Conservation (phyloP, 2,329 filamentous ascomycete species). For the Bipolaris cookei region DNA sequence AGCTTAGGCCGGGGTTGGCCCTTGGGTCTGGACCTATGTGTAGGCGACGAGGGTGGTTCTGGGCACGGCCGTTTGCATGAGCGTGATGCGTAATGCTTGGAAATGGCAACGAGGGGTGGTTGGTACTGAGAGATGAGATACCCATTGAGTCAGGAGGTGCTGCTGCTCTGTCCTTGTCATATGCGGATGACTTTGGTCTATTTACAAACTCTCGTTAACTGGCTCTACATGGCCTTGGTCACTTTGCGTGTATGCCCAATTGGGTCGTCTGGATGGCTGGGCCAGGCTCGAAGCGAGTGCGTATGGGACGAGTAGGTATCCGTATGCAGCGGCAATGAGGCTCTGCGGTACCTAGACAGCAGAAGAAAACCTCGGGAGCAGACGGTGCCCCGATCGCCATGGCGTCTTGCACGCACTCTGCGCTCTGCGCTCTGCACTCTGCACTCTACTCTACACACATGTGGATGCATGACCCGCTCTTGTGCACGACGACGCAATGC, state of each 20-base stretch:
- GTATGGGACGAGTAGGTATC: too few relatives aligned
- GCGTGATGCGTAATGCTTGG: conserved; percentile 33
- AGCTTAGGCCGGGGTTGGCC: conserved; percentile 16
- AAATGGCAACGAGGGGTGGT: conserved; percentile 39
- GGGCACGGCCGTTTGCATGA: conserved; percentile 34
- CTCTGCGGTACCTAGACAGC: conserved; percentile 8
- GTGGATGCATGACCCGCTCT: conserved; percentile 6
- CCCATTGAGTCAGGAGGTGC: conserved; percentile 49
- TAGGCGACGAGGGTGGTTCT: conserved; percentile 21
- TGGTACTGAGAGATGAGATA: conserved; percentile 50
- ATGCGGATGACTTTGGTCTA: conserved; percentile 26
- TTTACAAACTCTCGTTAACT: conserved; percentile 29
- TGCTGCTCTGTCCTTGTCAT: conserved; percentile 38
- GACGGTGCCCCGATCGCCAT: too few relatives aligned
- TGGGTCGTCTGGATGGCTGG: neutral
- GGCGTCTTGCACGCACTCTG: neutral
- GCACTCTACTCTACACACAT: neutral
- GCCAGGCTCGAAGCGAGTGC: too few relatives aligned
- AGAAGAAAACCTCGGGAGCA: neutral
- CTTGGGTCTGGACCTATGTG: conserved; percentile 12
- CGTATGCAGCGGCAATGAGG: neutral
- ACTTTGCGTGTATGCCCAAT: conserved; percentile 8
- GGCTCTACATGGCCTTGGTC: conserved; percentile 18
- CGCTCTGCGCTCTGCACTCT: too few relatives aligned
- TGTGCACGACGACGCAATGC: conserved; percentile 7